These are phyloP conservation scores for Torrubiella hemipterigena DNA, from an alignment of 2,329 filamentous ascomycete genomes.

Conservation along the genomic window DNA sequence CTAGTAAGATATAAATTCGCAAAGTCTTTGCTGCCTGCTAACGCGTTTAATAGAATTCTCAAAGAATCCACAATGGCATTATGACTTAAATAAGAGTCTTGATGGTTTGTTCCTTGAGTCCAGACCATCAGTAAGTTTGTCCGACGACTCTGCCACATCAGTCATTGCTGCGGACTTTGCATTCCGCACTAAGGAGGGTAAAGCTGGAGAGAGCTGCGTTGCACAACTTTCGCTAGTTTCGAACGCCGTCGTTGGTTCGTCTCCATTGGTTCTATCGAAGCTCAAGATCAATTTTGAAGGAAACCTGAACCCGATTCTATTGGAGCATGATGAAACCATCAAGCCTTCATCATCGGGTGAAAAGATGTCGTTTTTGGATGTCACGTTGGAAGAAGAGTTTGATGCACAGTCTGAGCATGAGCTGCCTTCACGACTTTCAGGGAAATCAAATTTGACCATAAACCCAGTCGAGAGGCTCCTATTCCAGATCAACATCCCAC, in stretches of 20 bases:
- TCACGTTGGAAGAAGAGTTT: constrained; percentile 20
- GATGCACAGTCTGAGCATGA: constrained; percentile 14
- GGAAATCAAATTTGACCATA: constrained; percentile 52
- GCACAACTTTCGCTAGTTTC: constrained; percentile 49
- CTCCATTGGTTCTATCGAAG: constrained; percentile 37
- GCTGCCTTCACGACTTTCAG: constrained; percentile 30
- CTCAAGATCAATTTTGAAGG: constrained; percentile 45
- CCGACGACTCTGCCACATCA: constrained; percentile 37
- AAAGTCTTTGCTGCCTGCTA: neutral
- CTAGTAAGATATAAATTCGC: constrained; percentile 27
- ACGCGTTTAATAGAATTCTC: constrained; percentile 32
- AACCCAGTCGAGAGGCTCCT: constrained; percentile 55
- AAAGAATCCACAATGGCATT: constrained; percentile 44
- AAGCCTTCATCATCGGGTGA: constrained; percentile 6
- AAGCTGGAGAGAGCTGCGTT: constrained; percentile 45
- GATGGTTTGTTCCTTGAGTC: constrained; percentile 31
- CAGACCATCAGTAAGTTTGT: constrained; percentile 38
- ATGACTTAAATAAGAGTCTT: constrained; percentile 46
- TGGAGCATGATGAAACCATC: constrained; percentile 28
- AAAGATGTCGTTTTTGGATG: constrained; percentile 12
- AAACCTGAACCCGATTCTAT: constrained; percentile 39
- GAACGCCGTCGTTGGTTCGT: constrained; percentile 38
- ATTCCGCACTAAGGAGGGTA: constrained; percentile 46
- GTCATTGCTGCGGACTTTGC: constrained; percentile 43
- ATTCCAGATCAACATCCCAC: constrained; percentile 57